Evolutionary conservation across 805 yeast genomes (phyloP).

Genomic region (Teunomyces tritomae): DNA sequence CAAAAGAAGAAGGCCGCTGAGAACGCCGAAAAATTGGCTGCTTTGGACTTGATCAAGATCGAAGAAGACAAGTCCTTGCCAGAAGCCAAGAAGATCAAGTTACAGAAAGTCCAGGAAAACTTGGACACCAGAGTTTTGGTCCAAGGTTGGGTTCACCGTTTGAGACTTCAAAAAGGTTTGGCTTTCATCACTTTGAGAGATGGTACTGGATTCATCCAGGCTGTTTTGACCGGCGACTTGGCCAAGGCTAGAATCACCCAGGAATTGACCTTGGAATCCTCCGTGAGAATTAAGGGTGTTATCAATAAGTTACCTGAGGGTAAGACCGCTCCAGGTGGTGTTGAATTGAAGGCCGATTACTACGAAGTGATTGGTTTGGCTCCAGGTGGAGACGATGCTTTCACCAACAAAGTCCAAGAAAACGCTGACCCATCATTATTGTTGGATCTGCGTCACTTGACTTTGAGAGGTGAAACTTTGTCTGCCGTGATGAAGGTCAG

Average conservation of each 20-base stretch:
- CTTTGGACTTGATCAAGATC: conserved; percentile 69
- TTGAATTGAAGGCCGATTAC: conserved; percentile 87
- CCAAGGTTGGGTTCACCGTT: conserved; percentile 95
- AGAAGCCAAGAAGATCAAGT: conserved; percentile 63
- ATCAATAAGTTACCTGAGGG: conserved; percentile 89
- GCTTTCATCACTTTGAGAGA: conserved; percentile 92
- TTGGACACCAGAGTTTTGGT: conserved; percentile 73
- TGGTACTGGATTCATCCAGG: conserved; percentile 88
- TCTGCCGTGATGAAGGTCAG: conserved; percentile 94
- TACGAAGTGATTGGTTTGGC: conserved; percentile 89
- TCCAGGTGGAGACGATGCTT: conserved; percentile 93
- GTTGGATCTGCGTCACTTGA: conserved; percentile 91
- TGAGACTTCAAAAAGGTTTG: conserved; percentile 88
- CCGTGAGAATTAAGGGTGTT: conserved; percentile 77
- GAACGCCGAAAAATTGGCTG: conserved; percentile 70
- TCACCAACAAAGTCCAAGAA: conserved; percentile 92
- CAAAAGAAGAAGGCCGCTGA: conserved; percentile 58
- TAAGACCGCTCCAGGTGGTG: conserved; percentile 95
- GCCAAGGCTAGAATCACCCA: conserved; percentile 86
- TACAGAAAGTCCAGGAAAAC: conserved; percentile 49
- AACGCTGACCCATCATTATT: conserved; percentile 89
- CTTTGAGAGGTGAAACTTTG: conserved; percentile 94
- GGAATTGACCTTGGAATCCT: conserved; percentile 84
- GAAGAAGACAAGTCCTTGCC: conserved; percentile 74
- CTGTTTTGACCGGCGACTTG: conserved; percentile 84